Evolutionary conservation across 192 early-diverging fungal genomes (phyloP), one percentile per base, ranked within the genome.

Genomic region (Backusella sp.): DNA sequence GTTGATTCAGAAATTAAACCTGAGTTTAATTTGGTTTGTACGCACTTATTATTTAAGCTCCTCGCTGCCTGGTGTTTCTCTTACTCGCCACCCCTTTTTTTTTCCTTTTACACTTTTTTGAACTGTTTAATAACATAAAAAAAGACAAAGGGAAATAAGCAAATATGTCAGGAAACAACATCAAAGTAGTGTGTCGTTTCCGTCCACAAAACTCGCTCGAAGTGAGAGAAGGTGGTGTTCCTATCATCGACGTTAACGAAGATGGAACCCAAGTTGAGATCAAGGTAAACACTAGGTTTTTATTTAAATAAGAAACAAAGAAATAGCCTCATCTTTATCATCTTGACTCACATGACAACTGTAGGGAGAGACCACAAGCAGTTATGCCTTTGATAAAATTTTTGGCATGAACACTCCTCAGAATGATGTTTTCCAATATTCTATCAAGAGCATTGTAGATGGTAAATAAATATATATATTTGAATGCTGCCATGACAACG

Each of bases 141-240:
- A 62, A 62, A 62, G 11, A 62, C 32, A 62, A 62, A 62, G 53
- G 8, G 8, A 56, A 23, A 56, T 37, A n/a, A 35, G 68, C 37
- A 71, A 30, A 49, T 32, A 91, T 91, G 89, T 89, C 89, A 26
- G 82, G 82, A 82, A 95, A 93, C 80, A 96, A 95, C 84, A 98
- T 99, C 86, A 94, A 94, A 84, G 98, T 99, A 72, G 93, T 99
- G 77, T 96, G 95, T 87, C 93, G 98, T 73, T 98, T 99, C 84
- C 90, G 96, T 66, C 98, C 98, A 37, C 95, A 97, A 77, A 99
- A 99, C 85, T 84, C 89, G 52, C 83, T 94, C 32, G 98, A 99
- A 88, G 91, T 94, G 68, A 90, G 85, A 69, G 95, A 97, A 78
- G 96, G 96, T 73, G 96, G 97, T 76, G 93, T 93, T 66, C 92